Evolutionary conservation across 192 early-diverging fungal species (phyloP), one percentile per base, ranked within the genome.

Genomic region (Podila verticillata): DNA sequence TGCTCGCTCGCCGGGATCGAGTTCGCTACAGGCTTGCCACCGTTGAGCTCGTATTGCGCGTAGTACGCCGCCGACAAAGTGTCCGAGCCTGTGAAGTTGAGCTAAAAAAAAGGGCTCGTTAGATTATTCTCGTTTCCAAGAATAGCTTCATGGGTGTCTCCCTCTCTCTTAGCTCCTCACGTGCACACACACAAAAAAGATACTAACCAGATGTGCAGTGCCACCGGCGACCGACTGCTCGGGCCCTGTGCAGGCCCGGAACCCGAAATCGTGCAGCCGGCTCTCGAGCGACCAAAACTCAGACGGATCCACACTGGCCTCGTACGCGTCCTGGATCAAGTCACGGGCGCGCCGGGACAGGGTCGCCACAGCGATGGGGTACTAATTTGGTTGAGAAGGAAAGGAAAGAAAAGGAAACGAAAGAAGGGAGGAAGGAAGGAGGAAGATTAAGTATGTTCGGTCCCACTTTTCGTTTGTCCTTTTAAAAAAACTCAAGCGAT

Each of bases 1-100:
- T 97, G 95, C 72, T 97, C 95, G 3, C 94, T 97, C 0, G 95
- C 93, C 0, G 95, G 95, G 59, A 97, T 91, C 35, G 94, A 94
- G 6, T 84, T 88, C 3, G 83, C 95, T 22, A 95, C 88, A 0
- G 94, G 87, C 10, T 89, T 86, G 3, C 94, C 94, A 48, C 73
- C 75, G 61, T 97, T 97, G 34, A 95, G 87, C 28, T 86, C 57
- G 54, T 88, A 92, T 73, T 97, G 94, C 7, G 88, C 94, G 80
- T 93, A 93, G 65, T 83, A 95, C 1, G 92, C 92, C 3, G 94
- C 94, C 48, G 86, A 88, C 75, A 97, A 73, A 8, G 93, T 97
- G 65, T 95, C 95, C 0, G 91, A 90, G 30, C 94, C 94, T 34
- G 84, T 85, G 71, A 95, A 97, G 66, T 92, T 95, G 67, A 96